phyloP scores from a whole-genome alignment of 495 filamentous ascomycete genomes.

The Penicillium canescens region DNA sequence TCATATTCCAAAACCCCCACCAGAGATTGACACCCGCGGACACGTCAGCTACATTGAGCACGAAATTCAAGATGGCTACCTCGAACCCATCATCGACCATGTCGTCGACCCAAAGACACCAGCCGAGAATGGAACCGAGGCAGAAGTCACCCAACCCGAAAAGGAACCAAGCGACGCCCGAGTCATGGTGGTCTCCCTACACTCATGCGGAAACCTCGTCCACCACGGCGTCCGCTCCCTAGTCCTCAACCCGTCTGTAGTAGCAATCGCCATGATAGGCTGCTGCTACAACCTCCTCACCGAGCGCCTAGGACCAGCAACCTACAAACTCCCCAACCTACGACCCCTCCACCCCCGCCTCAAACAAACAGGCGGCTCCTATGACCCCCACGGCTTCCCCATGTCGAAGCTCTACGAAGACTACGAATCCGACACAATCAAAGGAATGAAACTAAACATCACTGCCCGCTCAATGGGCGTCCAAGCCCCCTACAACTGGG shows the following conservation, averaged over 20 bases:
- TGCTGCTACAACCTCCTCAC: slow-evolving; percentile 98
- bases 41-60: slow-evolving; percentile 56
- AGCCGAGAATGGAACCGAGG: slow-evolving; percentile 4
- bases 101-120: slow-evolving; percentile 44
- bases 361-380: slow-evolving; percentile 55
- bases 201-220: slow-evolving; percentile 96
- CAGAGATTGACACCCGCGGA: slow-evolving; percentile 29
- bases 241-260: slow-evolving; percentile 75
- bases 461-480: slow-evolving; percentile 96
- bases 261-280: slow-evolving; percentile 89
- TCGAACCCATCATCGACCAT: slow-evolving; percentile 74
- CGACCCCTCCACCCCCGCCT: slow-evolving; percentile 60
- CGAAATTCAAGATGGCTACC: slow-evolving; percentile 64
- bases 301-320: slow-evolving; percentile 82
- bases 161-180: slow-evolving; percentile 32
- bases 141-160: slow-evolving; percentile 8
- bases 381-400: slow-evolving; percentile 89
- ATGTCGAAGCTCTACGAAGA: slow-evolving; percentile 75
- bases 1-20: background rate
- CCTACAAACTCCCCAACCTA: slow-evolving; percentile 75
- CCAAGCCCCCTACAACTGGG: slow-evolving; percentile 94
- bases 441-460: slow-evolving; percentile 84
- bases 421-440: slow-evolving; percentile 49
- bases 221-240: slow-evolving; percentile 91
- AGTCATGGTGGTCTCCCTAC: slow-evolving; percentile 89